These are phyloP conservation scores for Haplosporangium gracile DNA, from an alignment of 192 early-diverging fungal species.

Conservation along the genomic window DNA sequence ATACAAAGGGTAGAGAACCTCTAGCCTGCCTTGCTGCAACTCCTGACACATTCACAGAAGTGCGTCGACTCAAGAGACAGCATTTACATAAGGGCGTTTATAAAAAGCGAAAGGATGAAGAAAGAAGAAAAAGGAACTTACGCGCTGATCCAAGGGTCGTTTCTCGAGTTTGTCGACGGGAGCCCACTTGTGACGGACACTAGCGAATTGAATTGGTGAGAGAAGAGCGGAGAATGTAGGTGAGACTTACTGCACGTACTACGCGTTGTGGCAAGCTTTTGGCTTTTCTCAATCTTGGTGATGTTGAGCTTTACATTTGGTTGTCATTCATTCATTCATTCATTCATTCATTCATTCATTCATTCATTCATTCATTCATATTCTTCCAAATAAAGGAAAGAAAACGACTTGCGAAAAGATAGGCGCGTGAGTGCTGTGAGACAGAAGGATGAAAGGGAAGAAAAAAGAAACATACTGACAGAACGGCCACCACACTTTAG, in stretches of 20 bases:
- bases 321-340: too few species aligned
- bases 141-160: constrained; percentile 56
- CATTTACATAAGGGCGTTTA: neutral
- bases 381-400: neutral
- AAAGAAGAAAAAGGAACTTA: constrained; percentile 16
- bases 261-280: neutral
- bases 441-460: neutral
- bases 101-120: neutral
- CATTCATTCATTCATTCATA: neutral
- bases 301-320: too few species aligned
- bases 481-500: constrained; percentile 63
- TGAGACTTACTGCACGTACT: neutral
- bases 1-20: neutral
- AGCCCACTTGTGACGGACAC: constrained; percentile 56
- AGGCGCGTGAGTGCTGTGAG: neutral
- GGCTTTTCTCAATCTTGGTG: too few species aligned
- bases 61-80: too few species aligned
- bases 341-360: neutral
- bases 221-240: neutral
- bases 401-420: neutral
- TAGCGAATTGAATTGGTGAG: neutral
- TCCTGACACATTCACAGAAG: neutral
- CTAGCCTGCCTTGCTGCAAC: neutral
- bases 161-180: constrained; percentile 36
- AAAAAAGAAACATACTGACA: constrained; percentile 53